phyloP scores from a whole-genome alignment of 768 basidiomycete species.

The Podaxis sp. region DNA sequence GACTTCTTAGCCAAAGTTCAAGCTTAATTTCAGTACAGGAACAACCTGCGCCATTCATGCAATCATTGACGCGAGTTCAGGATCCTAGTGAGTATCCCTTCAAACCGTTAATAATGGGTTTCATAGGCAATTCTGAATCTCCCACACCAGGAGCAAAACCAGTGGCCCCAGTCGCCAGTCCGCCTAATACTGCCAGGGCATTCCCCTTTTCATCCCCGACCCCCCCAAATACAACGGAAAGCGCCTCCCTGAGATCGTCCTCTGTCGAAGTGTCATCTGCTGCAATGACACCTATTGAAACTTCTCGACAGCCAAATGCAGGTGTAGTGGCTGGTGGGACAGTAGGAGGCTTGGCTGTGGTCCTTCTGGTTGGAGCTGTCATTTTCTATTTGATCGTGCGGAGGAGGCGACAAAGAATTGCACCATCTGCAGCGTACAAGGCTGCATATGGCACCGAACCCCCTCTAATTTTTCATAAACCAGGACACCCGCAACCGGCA shows the following conservation, averaged over 20 bases:
- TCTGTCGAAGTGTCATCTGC: too few species aligned
- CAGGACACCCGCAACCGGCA: background rate
- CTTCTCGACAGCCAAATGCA: conserved; percentile 15
- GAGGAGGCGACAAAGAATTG: conserved; percentile 18
- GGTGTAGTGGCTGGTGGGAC: conserved; percentile 47
- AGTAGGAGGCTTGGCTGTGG: conserved; percentile 34
- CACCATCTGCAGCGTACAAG: conserved; percentile 21
- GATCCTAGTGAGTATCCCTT: too few species aligned
- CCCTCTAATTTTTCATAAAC: background rate
- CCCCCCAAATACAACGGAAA: too few species aligned
- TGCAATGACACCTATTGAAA: background rate
- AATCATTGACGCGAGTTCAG: too few species aligned
- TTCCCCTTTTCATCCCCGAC: too few species aligned
- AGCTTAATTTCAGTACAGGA: background rate
- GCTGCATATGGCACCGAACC: conserved; percentile 14
- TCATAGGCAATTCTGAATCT: too few species aligned
- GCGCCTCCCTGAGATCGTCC: too few species aligned
- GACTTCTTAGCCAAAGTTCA: background rate
- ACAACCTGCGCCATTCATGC: too few species aligned
- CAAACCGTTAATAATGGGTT: too few species aligned
- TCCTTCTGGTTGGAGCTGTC: conserved; percentile 21
- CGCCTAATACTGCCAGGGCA: too few species aligned
- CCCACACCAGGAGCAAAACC: too few species aligned
- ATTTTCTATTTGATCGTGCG: conserved; percentile 17
- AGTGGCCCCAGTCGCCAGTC: too few species aligned